Conservation (phyloP, 176 grass and related monocot genomes). For the Rhynchospora pubera region DNA sequence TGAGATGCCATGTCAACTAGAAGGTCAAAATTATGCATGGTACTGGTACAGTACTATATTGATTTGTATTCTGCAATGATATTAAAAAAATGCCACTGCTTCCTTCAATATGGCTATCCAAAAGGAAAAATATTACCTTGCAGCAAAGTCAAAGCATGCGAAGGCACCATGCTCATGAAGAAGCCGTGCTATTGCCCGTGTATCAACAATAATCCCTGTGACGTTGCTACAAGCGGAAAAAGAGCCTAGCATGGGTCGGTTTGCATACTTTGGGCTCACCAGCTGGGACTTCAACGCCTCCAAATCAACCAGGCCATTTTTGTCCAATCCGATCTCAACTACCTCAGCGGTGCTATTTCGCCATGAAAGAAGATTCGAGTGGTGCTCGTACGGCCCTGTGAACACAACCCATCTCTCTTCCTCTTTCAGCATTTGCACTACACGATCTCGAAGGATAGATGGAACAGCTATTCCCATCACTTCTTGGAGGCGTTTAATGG, state of each 20-base stretch:
- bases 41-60: not conserved
- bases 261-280: constrained; percentile 4
- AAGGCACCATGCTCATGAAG: constrained; percentile 72
- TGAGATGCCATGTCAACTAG: not conserved
- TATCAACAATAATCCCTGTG: constrained; percentile 55
- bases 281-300: constrained; percentile 31
- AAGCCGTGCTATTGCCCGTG: constrained; percentile 36
- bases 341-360: constrained; percentile 60
- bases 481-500: constrained; percentile 84
- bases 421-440: constrained; percentile 20
- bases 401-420: constrained; percentile 80
- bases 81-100: not conserved
- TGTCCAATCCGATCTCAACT: constrained; percentile 53
- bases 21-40: not conserved
- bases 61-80: not conserved
- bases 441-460: constrained; percentile 25
- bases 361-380: constrained; percentile 89
- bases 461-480: constrained; percentile 39
- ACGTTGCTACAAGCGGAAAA: constrained; percentile 95
- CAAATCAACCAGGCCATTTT: constrained; percentile 39
- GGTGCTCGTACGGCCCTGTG: constrained; percentile 72
- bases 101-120: not conserved
- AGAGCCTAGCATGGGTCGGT: constrained; percentile 60
- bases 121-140: constrained; percentile 27
- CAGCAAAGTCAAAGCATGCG: constrained; percentile 85